Evolutionary conservation across 345 rosid genomes (phyloP), one percentile per base, ranked within the genome.

Genomic region (Luvunga scandens): DNA sequence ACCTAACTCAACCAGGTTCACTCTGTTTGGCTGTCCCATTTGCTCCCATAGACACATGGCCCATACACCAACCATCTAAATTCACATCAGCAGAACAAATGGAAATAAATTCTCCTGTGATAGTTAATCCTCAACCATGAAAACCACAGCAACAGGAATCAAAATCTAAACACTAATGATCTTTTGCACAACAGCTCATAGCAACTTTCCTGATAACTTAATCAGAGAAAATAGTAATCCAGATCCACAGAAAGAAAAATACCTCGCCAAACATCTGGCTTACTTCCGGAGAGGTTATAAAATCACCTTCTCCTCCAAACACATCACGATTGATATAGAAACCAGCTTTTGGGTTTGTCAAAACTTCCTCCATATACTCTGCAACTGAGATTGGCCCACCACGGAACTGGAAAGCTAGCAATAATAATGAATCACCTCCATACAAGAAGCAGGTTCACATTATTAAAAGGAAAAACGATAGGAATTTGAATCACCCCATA

Each of bases 201-300:
- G 50, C 55, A 27, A 14, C 34, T 31, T 73, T 31, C n/a, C 24
- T 7, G 21, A 33, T 21, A 12, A 63, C 18, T 66, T 63, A 56
- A 66, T 30, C 76, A 25, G 76, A 71, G 64, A 56, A 65, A 13
- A 30, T 34, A 45, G 56, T 34, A 66, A 64, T 57, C 45, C 39
- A 36, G 22, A 75, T 28, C 28, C 64, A 38, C 16, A 18, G 39
- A 69, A 39, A 63, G 33, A 16, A 34, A 63, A 81, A 75, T 84
- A 94, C 97, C 98, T 94, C 97, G 12, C 97, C 98, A 48, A 96
- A 91, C 98, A 94, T 91, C 85, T 94, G 98, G 82, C 97, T 91
- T 34, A 96, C 97, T 91, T 96, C 98, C 7, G 99, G 99, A 74
- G 97, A 96, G 77, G 98, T 96, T 71, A 94, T 90, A 85, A 96